Percentiles rank a stretch among this genome's conserved stretches.
Conservation (phyloP, 768 basidiomycete species). For the Boletellus ananas region DNA sequence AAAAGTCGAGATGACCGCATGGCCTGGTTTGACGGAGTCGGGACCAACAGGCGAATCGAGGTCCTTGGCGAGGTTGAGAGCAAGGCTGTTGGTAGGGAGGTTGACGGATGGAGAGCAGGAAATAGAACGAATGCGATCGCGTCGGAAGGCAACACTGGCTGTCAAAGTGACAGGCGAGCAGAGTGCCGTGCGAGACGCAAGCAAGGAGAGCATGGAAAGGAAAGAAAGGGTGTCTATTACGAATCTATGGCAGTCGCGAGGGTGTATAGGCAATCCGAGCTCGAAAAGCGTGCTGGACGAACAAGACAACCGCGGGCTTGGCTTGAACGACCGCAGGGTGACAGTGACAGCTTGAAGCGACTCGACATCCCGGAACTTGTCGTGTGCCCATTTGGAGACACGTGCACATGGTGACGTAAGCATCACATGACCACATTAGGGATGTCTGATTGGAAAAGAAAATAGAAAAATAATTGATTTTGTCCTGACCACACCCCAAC, state of each 20-base stretch:
- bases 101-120: conserved; percentile 7
- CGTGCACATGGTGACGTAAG: too few species aligned
- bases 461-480: not conserved
- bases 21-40: conserved; percentile 46
- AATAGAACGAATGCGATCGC: conserved; percentile 11
- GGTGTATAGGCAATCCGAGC: too few species aligned
- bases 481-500: not conserved
- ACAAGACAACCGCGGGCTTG: too few species aligned
- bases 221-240: too few species aligned
- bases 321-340: too few species aligned
- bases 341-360: too few species aligned
- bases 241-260: too few species aligned
- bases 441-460: not conserved
- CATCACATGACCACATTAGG: not conserved
- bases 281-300: too few species aligned
- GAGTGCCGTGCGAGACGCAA: conserved; percentile 3
- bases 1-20: conserved; percentile 91
- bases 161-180: conserved; percentile 1
- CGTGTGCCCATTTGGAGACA: too few species aligned
- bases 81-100: conserved; percentile 6
- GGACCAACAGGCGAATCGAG: not conserved
- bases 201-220: conserved; percentile 3
- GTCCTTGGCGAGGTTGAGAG: conserved; percentile 1
- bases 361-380: too few species aligned
- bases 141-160: not conserved